Conservation (phyloP, 2,329 filamentous ascomycete genomes). For the Saccharata proteae region DNA sequence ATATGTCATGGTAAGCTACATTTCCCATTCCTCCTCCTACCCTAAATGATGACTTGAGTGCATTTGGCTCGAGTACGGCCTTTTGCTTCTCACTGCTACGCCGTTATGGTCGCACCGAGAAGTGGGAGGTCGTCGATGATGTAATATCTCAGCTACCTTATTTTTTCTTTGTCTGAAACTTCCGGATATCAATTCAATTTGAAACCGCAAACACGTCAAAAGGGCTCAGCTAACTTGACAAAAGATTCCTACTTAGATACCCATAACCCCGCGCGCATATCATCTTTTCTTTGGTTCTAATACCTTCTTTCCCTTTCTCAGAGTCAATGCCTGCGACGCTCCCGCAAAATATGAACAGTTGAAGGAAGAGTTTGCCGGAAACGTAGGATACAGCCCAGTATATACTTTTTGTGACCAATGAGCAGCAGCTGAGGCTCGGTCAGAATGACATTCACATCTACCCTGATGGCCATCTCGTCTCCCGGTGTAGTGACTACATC, state of each 20-base stretch:
- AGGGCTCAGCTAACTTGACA: constrained; percentile 19
- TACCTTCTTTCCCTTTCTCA: too few relatives aligned
- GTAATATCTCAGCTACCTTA: constrained; percentile 99
- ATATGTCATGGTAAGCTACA: constrained; percentile 23
- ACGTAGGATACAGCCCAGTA: constrained; percentile 53
- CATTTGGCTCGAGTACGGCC: constrained; percentile 99
- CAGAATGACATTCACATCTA: constrained; percentile 76
- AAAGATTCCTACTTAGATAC: too few relatives aligned
- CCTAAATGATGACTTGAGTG: constrained; percentile 98
- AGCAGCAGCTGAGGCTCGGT: constrained; percentile 33
- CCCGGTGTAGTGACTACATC: constrained; percentile 93
- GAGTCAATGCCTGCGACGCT: constrained; percentile 88
- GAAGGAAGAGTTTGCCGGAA: constrained; percentile 68
- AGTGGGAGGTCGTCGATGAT: constrained; percentile 74
- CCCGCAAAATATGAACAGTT: constrained; percentile 78
- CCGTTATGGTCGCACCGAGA: constrained; percentile 62
- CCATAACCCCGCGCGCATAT: too few relatives aligned
- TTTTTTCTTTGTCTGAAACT: constrained; percentile 69
- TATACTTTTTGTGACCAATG: too few relatives aligned
- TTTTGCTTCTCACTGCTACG: constrained; percentile 46
- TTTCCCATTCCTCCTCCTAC: constrained; percentile 8
- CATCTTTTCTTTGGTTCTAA: too few relatives aligned
- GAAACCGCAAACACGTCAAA: too few relatives aligned
- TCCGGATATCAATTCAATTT: too few relatives aligned
- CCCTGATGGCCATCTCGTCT: constrained; percentile 90